Evolutionary conservation across 2,329 filamentous ascomycete species (phyloP).

Genomic region (Fusarium mangiferae): DNA sequence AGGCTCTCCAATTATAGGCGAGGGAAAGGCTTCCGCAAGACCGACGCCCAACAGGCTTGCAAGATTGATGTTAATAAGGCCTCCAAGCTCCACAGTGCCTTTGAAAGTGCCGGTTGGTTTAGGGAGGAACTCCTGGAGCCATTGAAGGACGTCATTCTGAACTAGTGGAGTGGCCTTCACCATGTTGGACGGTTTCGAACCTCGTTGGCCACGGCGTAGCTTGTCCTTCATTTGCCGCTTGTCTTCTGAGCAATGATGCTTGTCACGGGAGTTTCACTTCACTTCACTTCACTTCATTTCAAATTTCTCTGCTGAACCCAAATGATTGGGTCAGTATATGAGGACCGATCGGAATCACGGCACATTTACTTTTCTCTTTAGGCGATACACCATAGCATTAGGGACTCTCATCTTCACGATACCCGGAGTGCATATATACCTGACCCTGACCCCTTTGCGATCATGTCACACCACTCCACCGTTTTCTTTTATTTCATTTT

Average conservation of each 20-base stretch:
- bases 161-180: neutral
- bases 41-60: conserved; percentile 94
- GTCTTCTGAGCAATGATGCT: conserved; percentile 19
- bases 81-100: conserved; percentile 90
- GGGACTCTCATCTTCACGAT: conserved; percentile 51
- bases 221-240: conserved; percentile 13
- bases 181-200: neutral
- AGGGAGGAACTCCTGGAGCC: conserved; percentile 59
- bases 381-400: conserved; percentile 51
- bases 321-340: conserved; percentile 31
- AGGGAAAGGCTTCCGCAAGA: conserved; percentile 91
- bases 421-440: conserved; percentile 54
- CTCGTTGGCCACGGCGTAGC: conserved; percentile 22
- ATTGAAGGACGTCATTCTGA: conserved; percentile 44
- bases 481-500: conserved; percentile 39
- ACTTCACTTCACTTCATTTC: neutral
- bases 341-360: conserved; percentile 45
- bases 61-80: conserved; percentile 99
- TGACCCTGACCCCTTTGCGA: conserved; percentile 47
- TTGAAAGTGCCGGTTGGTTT: conserved; percentile 88
- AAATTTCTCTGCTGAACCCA: conserved; percentile 8
- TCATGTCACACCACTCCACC: conserved; percentile 53
- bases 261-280: neutral
- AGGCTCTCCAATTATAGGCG: conserved; percentile 74
- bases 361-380: conserved; percentile 42